Evolutionary conservation across 2,329 filamentous ascomycete genomes (phyloP).

Genomic region (Cladobotryum mycophilum): DNA sequence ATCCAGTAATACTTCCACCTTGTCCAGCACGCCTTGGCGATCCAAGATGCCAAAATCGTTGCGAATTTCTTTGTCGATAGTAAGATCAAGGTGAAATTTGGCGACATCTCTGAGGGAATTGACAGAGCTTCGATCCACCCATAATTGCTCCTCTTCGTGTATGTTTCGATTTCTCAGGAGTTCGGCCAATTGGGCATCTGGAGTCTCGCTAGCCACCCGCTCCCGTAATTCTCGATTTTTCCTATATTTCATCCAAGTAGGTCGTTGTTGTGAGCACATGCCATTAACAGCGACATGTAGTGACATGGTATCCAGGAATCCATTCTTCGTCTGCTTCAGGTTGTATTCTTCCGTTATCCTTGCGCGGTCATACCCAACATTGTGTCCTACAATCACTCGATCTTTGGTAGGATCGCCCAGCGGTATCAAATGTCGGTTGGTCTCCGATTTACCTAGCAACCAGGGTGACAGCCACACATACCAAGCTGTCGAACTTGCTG

Average conservation of each 20-base stretch:
- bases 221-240: constrained; percentile 83
- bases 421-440: constrained; percentile 75
- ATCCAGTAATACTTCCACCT: constrained; percentile 76
- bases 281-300: constrained; percentile 96
- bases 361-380: constrained; percentile 90
- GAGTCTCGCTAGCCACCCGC: constrained; percentile 64
- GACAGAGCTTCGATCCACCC: constrained; percentile 89
- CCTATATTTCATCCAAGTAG: constrained; percentile 95
- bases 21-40: constrained; percentile 60
- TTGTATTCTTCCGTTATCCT: constrained; percentile 85
- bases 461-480: constrained; percentile 97
- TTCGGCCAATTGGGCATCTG: constrained; percentile 63
- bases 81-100: constrained; percentile 87
- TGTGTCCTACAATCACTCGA: constrained; percentile 85
- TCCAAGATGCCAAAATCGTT: constrained; percentile 83
- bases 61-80: constrained; percentile 82
- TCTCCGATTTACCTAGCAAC: constrained; percentile 75
- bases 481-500: constrained; percentile 83
- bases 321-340: constrained; percentile 73
- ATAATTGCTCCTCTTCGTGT: constrained; percentile 89
- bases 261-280: constrained; percentile 95
- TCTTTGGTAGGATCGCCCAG: constrained; percentile 69
- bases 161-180: constrained; percentile 63
- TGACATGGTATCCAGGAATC: constrained; percentile 96
- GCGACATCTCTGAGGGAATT: constrained; percentile 95